phyloP scores from a whole-genome alignment of 176 grass and related monocot species.

The Avena atlantica region DNA sequence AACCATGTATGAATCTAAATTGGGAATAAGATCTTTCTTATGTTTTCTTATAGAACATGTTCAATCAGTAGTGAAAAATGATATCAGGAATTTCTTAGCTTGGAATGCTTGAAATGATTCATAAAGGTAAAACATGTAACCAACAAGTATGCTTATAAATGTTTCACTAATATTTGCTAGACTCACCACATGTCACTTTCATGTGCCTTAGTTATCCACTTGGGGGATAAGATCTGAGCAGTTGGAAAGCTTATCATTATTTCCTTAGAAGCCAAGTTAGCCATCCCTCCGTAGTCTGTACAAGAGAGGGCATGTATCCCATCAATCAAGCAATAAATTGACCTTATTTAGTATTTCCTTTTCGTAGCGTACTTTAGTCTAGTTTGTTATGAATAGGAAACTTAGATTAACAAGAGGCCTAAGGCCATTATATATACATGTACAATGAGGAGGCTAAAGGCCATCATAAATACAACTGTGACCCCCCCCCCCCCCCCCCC shows the following conservation, averaged over 20 bases:
- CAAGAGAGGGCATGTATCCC: constrained; percentile 11
- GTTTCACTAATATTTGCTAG: neutral
- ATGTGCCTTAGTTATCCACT: constrained; percentile 5
- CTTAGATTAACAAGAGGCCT: too few species aligned
- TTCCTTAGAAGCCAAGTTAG: constrained; percentile 8
- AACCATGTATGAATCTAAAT: neutral
- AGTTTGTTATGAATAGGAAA: too few species aligned
- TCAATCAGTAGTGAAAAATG: constrained; percentile 16
- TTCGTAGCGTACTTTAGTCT: neutral
- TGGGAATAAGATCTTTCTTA: neutral
- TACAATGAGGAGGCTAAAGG: too few species aligned
- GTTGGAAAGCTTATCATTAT: neutral
- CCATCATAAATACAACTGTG: too few species aligned
- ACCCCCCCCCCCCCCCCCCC: too few species aligned
- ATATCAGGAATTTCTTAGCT: neutral
- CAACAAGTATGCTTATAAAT: neutral
- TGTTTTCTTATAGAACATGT: neutral
- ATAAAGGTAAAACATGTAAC: neutral
- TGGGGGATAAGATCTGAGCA: neutral
- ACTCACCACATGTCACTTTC: constrained; percentile 13
- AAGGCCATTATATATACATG: too few species aligned
- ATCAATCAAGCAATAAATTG: neutral
- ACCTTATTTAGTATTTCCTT: neutral
- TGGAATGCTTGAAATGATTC: constrained; percentile 22
- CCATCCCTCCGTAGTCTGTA: neutral